Base-by-base conservation (phyloP, 2,329 filamentous ascomycete species). In the Fusarium secorum region DNA sequence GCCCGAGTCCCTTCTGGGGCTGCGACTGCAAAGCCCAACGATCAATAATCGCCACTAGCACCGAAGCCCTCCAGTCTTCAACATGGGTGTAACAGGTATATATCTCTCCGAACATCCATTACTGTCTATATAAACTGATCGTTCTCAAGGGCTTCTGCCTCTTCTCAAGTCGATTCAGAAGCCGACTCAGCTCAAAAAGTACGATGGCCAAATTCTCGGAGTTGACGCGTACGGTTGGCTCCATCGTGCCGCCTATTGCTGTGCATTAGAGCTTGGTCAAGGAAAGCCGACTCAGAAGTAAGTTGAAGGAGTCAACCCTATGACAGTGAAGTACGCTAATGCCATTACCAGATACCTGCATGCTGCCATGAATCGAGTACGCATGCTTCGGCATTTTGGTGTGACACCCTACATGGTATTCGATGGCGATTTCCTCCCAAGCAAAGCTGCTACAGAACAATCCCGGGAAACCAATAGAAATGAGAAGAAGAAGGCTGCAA, bases 221-320 rank as follows among this genome's bases (percentile, higher is more conserved):
- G 91, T 99, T 38, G 96, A 99, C 81, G 95, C 93, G 62, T 99
- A 99, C 86, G 96, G 95, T 79, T 99, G 97, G 96, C 90, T 99
- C 60, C 96, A 99, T 81, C 91, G 96, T 74, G 97, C 95, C 58
- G 94, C 94, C 49, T 91, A 97, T 72, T 89, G 93, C 53, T 98
- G 95, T 83, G 94, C 95, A 70, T 89, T 96, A 76, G 96, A 98
- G 76, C 87, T 99, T 69, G 96, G 94, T 38, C 88, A 95, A 76
- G 94, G 89, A 76, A 96, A 93, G 79, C 94, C 94, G 18, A 98
- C 95, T 1, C 91, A 89, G 58, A 97, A 93, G 93, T 97, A 85
- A 78, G 88, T 82, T 49, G 8, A 20, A 41, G 18, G 24, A 7
- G 48, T 44, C 17, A 32, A 35, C 28, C 26, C 4, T n/a, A 14